Conservation (phyloP, 2,329 filamentous ascomycete species). For the Ceratocystis smalleyi region DNA sequence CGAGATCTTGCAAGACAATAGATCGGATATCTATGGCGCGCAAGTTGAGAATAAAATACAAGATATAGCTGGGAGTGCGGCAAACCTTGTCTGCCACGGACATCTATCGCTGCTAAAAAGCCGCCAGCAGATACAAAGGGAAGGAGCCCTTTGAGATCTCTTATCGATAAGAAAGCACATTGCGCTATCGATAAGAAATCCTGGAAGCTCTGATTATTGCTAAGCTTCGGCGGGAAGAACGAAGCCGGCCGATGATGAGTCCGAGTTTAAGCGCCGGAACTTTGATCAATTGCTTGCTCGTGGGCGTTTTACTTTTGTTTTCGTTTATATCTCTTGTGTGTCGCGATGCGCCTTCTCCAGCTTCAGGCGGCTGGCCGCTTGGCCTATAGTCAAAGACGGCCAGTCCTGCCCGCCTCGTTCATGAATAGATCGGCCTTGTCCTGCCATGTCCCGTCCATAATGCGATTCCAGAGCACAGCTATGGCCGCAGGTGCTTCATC, state of each 20-base stretch:
- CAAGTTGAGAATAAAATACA: neutral
- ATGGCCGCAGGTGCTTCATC: neutral
- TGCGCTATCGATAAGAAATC: conserved; percentile 9
- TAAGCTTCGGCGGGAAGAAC: neutral
- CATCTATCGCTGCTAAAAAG: neutral
- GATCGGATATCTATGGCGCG: neutral
- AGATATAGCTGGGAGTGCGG: too few species aligned
- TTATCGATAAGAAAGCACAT: conserved; percentile 5
- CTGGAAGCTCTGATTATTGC: neutral
- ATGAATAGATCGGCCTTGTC: neutral
- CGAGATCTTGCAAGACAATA: too few species aligned
- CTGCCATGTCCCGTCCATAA: neutral
- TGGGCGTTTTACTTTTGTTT: neutral
- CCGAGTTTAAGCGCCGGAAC: neutral
- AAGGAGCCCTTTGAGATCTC: neutral
- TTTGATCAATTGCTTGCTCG: neutral
- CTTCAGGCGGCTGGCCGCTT: neutral
- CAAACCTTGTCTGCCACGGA: too few species aligned
- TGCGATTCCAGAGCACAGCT: neutral
- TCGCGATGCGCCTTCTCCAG: conserved; percentile 1
- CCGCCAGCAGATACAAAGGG: neutral
- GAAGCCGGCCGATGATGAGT: neutral
- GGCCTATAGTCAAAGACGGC: neutral
- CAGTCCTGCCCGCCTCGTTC: neutral
- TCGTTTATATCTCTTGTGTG: neutral